Evolutionary conservation across 768 basidiomycete genomes (phyloP).

Genomic region (Serendipita sp.): DNA sequence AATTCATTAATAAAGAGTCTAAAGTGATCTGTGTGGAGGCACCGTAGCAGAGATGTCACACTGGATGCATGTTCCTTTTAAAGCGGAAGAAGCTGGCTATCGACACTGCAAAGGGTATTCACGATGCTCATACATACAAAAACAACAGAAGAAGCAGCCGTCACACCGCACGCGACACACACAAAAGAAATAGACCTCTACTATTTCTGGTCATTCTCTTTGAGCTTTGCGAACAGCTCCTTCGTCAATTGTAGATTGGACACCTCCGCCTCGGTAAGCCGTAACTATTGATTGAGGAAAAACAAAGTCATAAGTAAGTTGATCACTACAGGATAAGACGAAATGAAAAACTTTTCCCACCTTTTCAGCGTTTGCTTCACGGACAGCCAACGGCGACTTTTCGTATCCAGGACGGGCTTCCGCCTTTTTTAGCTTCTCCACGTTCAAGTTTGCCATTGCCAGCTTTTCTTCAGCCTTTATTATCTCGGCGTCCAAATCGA

Average conservation of each 20-base stretch:
- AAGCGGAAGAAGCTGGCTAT: too few species aligned
- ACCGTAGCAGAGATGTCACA: too few species aligned
- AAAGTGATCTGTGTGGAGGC: too few species aligned
- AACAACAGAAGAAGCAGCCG: too few species aligned
- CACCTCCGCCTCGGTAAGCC: not conserved
- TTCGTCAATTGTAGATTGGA: not conserved
- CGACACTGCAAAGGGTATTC: too few species aligned
- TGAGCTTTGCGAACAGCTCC: not conserved
- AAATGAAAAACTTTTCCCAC: slow-evolving; percentile 24
- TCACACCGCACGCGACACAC: too few species aligned
- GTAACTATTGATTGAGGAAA: not conserved
- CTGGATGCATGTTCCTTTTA: too few species aligned
- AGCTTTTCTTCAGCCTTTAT: slow-evolving; percentile 84
- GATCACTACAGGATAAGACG: slow-evolving; percentile 10
- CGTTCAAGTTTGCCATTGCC: slow-evolving; percentile 46
- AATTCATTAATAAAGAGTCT: too few species aligned
- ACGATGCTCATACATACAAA: too few species aligned
- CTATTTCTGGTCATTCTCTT: not conserved
- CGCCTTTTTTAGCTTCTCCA: slow-evolving; percentile 63
- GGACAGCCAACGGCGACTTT: slow-evolving; percentile 59
- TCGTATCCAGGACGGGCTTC: slow-evolving; percentile 63
- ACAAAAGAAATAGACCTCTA: too few species aligned
- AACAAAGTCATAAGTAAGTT: not conserved
- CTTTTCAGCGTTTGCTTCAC: slow-evolving; percentile 64
- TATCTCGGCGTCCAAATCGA: slow-evolving; percentile 75